These are phyloP conservation scores for Miscanthus lutarioriparius DNA, from an alignment of 176 grass and related monocot genomes.

Conservation along the genomic window DNA sequence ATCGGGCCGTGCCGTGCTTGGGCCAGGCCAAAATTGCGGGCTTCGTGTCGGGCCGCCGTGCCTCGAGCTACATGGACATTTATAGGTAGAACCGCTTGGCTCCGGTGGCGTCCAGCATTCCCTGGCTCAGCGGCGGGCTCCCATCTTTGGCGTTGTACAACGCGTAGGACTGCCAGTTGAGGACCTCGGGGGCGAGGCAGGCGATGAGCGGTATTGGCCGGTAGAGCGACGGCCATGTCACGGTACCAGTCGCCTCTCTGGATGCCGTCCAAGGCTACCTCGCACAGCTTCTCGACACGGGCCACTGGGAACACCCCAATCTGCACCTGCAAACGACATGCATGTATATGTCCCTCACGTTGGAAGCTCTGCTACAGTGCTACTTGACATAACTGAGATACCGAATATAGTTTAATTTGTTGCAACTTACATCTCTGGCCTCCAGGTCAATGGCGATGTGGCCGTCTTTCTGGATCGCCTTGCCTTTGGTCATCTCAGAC, in stretches of 20 bases:
- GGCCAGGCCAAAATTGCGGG: too few species aligned
- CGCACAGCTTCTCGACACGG: slow-evolving; percentile 37
- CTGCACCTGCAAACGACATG: slow-evolving; percentile 31
- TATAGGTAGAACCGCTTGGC: slow-evolving; percentile 17
- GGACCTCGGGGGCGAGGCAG: slow-evolving; percentile 39
- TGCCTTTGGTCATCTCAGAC: slow-evolving; percentile 60
- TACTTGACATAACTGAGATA: not conserved
- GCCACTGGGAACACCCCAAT: slow-evolving; percentile 49
- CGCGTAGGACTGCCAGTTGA: slow-evolving; percentile 12
- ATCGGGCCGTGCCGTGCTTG: too few species aligned
- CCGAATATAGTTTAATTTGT: not conserved
- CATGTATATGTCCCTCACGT: not conserved
- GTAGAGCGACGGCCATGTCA: slow-evolving; percentile 57
- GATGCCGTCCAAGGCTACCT: slow-evolving; percentile 33
- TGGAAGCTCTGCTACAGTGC: not conserved
- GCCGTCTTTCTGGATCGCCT: slow-evolving; percentile 39
- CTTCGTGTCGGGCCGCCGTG: too few species aligned
- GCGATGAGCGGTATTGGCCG: slow-evolving; percentile 34
- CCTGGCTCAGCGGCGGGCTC: slow-evolving; percentile 15
- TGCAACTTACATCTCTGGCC: slow-evolving; percentile 40
- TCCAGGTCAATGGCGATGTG: slow-evolving; percentile 38
- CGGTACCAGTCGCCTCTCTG: slow-evolving; percentile 39
- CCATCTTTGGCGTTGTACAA: slow-evolving; percentile 17
- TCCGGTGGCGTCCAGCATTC: slow-evolving; percentile 34
- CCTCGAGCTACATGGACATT: too few species aligned